Conservation (phyloP, 208 protist genomes). For the Spironucleus salmonicida region DNA sequence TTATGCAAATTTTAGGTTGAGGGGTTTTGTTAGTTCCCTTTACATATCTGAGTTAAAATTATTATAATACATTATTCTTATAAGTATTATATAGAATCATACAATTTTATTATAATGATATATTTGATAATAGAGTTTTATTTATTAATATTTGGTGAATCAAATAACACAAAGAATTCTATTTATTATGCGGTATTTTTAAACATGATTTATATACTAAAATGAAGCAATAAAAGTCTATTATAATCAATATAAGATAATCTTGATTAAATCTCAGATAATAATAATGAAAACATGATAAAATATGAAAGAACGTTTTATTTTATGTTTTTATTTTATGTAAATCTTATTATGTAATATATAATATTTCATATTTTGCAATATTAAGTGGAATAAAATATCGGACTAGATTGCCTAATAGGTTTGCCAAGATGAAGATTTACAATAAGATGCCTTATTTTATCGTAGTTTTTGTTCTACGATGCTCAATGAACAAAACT, state of each 20-base stretch:
- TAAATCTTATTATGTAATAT: conserved; percentile 27
- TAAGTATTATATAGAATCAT: conserved; percentile 28
- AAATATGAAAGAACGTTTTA: conserved; percentile 20
- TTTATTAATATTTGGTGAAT: conserved; percentile 29
- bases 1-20: conserved; percentile 5
- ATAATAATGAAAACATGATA: conserved; percentile 22
- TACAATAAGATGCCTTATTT: neutral
- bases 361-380: conserved; percentile 20
- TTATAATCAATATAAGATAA: conserved; percentile 6
- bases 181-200: conserved; percentile 5
- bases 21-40: neutral
- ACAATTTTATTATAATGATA: conserved; percentile 25
- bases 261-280: conserved; percentile 12
- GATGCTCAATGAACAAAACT: neutral
- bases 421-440: neutral
- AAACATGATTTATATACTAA: conserved; percentile 23
- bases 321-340: conserved; percentile 25
- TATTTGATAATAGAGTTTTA: conserved; percentile 10
- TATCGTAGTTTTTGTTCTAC: neutral
- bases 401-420: neutral
- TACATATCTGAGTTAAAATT: conserved; percentile 10
- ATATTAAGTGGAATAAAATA: conserved; percentile 12
- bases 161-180: conserved; percentile 5
- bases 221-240: conserved; percentile 9
- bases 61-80: conserved; percentile 19